These are phyloP conservation scores for Endothia cerciana DNA, from an alignment of 2,329 filamentous ascomycete species.

Conservation along the genomic window DNA sequence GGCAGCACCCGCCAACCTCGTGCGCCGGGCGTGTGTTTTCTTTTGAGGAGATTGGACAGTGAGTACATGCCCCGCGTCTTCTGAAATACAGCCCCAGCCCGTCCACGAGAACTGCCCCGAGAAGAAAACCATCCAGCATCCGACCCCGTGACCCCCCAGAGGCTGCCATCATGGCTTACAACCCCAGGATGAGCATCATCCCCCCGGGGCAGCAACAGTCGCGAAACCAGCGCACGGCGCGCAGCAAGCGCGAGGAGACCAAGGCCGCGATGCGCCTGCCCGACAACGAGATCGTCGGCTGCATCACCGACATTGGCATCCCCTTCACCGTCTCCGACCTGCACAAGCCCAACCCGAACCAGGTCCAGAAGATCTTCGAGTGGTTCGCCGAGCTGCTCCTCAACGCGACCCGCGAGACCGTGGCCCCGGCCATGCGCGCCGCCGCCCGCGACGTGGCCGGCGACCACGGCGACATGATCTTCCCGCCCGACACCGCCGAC, in stretches of 20 bases:
- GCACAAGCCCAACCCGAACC: conserved; percentile 89
- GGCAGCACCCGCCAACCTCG: neutral
- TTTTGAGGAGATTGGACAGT: neutral
- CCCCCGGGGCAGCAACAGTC: conserved; percentile 55
- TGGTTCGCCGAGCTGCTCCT: conserved; percentile 95
- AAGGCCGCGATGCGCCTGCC: conserved; percentile 64
- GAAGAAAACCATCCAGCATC: neutral
- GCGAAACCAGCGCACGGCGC: conserved; percentile 43
- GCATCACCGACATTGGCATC: conserved; percentile 96
- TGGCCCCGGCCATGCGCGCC: conserved; percentile 93
- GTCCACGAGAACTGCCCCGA: neutral
- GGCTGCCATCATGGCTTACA: conserved; percentile 56
- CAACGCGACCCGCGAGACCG: conserved; percentile 89
- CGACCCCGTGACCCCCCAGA: neutral
- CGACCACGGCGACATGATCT: conserved; percentile 73
- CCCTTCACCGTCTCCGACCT: conserved; percentile 85
- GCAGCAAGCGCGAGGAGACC: conserved; percentile 63
- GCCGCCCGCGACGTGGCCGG: conserved; percentile 86
- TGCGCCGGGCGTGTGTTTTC: neutral
- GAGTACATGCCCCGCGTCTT: neutral
- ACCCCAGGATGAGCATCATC: conserved; percentile 64
- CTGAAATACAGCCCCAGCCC: neutral
- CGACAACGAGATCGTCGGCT: conserved; percentile 86
- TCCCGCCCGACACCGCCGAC: conserved; percentile 87
- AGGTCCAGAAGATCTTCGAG: conserved; percentile 97